Base-by-base conservation (phyloP, 1,284 basidiomycete species). In the Apiotrichum akiyoshidainum region DNA sequence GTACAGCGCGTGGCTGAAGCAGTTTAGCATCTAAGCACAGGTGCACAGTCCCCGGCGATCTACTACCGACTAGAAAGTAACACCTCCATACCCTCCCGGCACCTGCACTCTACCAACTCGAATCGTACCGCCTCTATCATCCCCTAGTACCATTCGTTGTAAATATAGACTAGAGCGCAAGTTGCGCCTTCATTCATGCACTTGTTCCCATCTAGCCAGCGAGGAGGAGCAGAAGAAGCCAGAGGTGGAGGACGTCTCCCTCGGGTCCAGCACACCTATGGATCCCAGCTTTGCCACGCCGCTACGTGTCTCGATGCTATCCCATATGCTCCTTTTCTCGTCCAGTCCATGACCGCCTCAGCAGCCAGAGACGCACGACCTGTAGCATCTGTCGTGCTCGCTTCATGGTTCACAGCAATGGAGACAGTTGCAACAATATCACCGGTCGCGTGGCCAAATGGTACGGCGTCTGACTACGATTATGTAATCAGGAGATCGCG, bases 91-190 rank as follows among this genome's bases (percentile, higher is more conserved):
- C 37, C 11, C 12, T 13, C 37, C 17, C n/a, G 40, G 17, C 17
- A 17, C 16, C 16, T 17, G 8, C 40, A 41, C n/a, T 17, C 40
- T 8, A 41, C n/a, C 42, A 44, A 44, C 42, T 41, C 8, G 10
- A 21, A 44, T n/a, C 19, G n/a, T 44, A 11, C 42, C n/a, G 10
- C 42, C 42, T 10, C 19, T 10, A 17, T 31, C 26, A 31, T 31
- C 19, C n/a, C 8, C 10, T 21, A 21, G 42, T 44, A 44, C 19
- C 9, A 5, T 44, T 21, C 42, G 42, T 44, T 44, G 42, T 44
- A 44, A n/a, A 44, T 44, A 44, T 44, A 44, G 42, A 44, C 42
- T 44, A 44, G 42, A 44, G 19, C 42, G 42, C 42, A 21, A 44
- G 19, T 11, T 16, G 42, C 19, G 10, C 42, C 42, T 44, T 44